These are phyloP conservation scores for Clonostachys rhizophaga DNA, from an alignment of 2,329 filamentous ascomycete species.

Conservation along the genomic window DNA sequence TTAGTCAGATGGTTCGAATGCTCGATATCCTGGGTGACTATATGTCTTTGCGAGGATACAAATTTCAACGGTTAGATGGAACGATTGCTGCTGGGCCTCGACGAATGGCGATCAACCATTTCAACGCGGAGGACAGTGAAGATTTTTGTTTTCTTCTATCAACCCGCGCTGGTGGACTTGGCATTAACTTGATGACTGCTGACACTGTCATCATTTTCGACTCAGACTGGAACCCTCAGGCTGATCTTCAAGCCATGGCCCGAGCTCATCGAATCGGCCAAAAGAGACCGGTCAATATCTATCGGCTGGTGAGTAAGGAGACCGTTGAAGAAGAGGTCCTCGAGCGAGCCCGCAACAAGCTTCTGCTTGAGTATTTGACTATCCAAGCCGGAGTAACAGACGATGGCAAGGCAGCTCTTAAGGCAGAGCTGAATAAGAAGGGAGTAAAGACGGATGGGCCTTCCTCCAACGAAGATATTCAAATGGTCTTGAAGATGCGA, in stretches of 20 bases:
- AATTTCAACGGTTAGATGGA: slow-evolving; percentile 91
- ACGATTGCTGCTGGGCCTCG: slow-evolving; percentile 86
- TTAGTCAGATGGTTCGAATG: slow-evolving; percentile 99
- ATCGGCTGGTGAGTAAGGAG: slow-evolving; percentile 94
- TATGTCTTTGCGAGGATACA: slow-evolving; percentile 85
- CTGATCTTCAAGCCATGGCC: slow-evolving; percentile 97
- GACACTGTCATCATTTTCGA: slow-evolving; percentile 98
- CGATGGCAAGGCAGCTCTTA: slow-evolving; percentile 78
- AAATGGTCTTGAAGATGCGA: slow-evolving; percentile 91
- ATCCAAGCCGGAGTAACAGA: slow-evolving; percentile 97
- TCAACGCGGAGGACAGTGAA: slow-evolving; percentile 92
- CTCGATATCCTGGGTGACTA: slow-evolving; percentile 95
- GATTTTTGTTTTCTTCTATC: slow-evolving; percentile 97
- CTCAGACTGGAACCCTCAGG: slow-evolving; percentile 98
- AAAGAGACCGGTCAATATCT: slow-evolving; percentile 92
- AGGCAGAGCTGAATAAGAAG: slow-evolving; percentile 74
- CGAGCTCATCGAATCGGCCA: slow-evolving; percentile 97
- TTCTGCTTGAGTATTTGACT: slow-evolving; percentile 93
- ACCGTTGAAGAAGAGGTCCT: slow-evolving; percentile 98
- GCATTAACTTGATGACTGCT: slow-evolving; percentile 98
- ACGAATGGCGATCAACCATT: slow-evolving; percentile 94
- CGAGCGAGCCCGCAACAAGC: slow-evolving; percentile 93
- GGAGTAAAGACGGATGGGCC: slow-evolving; percentile 72
- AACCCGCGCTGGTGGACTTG: slow-evolving; percentile 92
- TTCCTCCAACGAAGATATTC: slow-evolving; percentile 90